phyloP scores from a whole-genome alignment of 805 yeast species.

The Peterozyma toletana region DNA sequence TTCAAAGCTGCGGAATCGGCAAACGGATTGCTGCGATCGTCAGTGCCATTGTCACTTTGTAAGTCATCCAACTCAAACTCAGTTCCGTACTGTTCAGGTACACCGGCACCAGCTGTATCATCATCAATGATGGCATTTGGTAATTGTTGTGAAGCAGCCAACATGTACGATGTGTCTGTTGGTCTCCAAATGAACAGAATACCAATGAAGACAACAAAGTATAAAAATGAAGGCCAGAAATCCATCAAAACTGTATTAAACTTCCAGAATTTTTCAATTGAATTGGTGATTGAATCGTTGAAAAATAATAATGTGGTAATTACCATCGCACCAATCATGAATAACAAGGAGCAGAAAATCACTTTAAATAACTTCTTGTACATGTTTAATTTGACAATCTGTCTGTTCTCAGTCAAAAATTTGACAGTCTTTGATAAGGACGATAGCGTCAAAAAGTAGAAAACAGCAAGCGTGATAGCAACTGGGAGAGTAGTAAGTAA shows the following conservation, averaged over 20 bases:
- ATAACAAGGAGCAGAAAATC: slow-evolving; percentile 63
- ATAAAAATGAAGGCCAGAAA: slow-evolving; percentile 92
- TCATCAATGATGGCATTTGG: slow-evolving; percentile 34
- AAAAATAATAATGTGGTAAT: slow-evolving; percentile 64
- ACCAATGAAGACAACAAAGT: slow-evolving; percentile 74
- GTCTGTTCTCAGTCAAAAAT: slow-evolving; percentile 76
- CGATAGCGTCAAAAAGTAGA: slow-evolving; percentile 68
- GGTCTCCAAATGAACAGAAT: slow-evolving; percentile 96
- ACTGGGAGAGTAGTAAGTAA: slow-evolving; percentile 66
- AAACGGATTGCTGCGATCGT: slow-evolving; percentile 21
- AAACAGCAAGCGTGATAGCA: slow-evolving; percentile 56
- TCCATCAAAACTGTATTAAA: slow-evolving; percentile 81
- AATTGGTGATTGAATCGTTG: slow-evolving; percentile 67
- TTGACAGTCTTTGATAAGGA: slow-evolving; percentile 71
- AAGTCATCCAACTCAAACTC: slow-evolving; percentile 57
- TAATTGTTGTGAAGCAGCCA: slow-evolving; percentile 90
- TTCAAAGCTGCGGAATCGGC: slow-evolving; percentile 16
- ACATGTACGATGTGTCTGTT: slow-evolving; percentile 87
- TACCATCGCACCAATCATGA: slow-evolving; percentile 64
- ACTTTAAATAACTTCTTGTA: slow-evolving; percentile 73
- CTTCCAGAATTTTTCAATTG: slow-evolving; percentile 88
- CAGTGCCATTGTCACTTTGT: slow-evolving; percentile 41
- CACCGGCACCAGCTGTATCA: slow-evolving; percentile 36
- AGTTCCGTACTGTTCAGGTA: slow-evolving; percentile 31
- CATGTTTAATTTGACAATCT: slow-evolving; percentile 82